Conservation (phyloP, 192 early-diverging fungal species). For the Coemansia sp. region DNA sequence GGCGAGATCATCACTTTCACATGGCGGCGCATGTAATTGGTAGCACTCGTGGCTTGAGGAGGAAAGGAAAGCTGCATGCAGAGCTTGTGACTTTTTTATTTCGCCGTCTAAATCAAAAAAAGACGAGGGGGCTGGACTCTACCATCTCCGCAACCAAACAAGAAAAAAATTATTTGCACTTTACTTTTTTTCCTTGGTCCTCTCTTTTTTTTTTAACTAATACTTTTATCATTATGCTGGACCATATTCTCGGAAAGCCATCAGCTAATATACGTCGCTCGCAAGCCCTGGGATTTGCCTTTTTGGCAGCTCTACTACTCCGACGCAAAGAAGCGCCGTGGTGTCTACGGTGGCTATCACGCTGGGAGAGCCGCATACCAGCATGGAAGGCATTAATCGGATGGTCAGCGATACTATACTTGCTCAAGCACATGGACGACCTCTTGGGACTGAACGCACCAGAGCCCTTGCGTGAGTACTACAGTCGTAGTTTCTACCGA, state of each 20-base stretch:
- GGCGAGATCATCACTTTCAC: neutral
- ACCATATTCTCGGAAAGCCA: slow-evolving; percentile 90
- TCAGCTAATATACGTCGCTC: slow-evolving; percentile 84
- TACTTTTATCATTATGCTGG: slow-evolving; percentile 71
- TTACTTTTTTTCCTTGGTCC: neutral
- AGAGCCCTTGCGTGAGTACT: slow-evolving; percentile 83
- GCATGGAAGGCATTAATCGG: slow-evolving; percentile 79
- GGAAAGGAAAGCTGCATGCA: neutral
- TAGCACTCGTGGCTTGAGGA: neutral
- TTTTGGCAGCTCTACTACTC: slow-evolving; percentile 18
- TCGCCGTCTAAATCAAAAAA: neutral
- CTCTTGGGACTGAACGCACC: slow-evolving; percentile 75
- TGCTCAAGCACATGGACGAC: slow-evolving; percentile 70
- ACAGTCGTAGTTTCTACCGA: slow-evolving; percentile 89
- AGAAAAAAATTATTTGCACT: neutral
- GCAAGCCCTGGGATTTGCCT: slow-evolving; percentile 59
- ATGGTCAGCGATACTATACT: slow-evolving; percentile 67
- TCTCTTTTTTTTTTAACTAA: neutral
- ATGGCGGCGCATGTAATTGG: slow-evolving; percentile 11
- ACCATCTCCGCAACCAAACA: neutral
- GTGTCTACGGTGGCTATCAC: slow-evolving; percentile 37
- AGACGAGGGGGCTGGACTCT: neutral
- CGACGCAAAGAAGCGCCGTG: slow-evolving; percentile 32
- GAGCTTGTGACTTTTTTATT: slow-evolving; percentile 7
- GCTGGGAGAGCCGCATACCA: slow-evolving; percentile 29